Evolutionary conservation across 2,329 filamentous ascomycete genomes (phyloP).

Genomic region (Alternaria gansuensis): DNA sequence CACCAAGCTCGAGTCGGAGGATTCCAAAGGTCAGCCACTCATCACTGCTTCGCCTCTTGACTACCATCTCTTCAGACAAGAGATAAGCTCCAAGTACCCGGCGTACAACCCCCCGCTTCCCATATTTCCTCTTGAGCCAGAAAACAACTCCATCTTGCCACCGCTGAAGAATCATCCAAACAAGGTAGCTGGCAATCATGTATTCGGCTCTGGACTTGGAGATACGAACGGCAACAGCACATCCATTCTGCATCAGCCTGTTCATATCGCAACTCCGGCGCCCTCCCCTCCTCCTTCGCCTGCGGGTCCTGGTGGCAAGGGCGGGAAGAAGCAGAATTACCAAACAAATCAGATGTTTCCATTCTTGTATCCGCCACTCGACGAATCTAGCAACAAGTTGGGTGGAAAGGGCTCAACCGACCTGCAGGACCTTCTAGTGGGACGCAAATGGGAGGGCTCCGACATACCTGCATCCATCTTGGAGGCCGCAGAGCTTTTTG

Average conservation of each 20-base stretch:
- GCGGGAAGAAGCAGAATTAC: constrained; percentile 98
- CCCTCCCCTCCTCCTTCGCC: constrained; percentile 96
- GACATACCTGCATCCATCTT: constrained; percentile 94
- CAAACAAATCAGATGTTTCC: constrained; percentile 99
- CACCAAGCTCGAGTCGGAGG: constrained; percentile 61
- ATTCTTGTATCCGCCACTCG: constrained; percentile 93
- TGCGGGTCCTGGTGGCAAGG: constrained; percentile 81
- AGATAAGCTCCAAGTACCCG: constrained; percentile 97
- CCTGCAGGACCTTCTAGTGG: constrained; percentile 80
- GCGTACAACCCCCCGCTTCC: constrained; percentile 91
- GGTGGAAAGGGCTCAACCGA: constrained; percentile 88
- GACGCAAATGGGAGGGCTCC: constrained; percentile 89
- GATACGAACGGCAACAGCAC: constrained; percentile 56
- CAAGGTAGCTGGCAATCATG: constrained; percentile 58
- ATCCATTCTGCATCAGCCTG: constrained; percentile 92
- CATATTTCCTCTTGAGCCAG: constrained; percentile 83
- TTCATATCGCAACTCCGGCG: constrained; percentile 97
- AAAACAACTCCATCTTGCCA: constrained; percentile 89
- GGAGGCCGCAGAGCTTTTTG: constrained; percentile 92
- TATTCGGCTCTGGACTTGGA: constrained; percentile 62
- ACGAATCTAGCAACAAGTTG: constrained; percentile 85
- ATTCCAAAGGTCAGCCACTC: constrained; percentile 72
- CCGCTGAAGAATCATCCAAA: constrained; percentile 79
- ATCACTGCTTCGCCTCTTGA: constrained; percentile 95
- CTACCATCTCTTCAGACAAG: constrained; percentile 94